Evolutionary conservation across 805 yeast genomes (phyloP), one percentile per base, ranked within the genome.

Genomic region (Zygoascus tannicola): DNA sequence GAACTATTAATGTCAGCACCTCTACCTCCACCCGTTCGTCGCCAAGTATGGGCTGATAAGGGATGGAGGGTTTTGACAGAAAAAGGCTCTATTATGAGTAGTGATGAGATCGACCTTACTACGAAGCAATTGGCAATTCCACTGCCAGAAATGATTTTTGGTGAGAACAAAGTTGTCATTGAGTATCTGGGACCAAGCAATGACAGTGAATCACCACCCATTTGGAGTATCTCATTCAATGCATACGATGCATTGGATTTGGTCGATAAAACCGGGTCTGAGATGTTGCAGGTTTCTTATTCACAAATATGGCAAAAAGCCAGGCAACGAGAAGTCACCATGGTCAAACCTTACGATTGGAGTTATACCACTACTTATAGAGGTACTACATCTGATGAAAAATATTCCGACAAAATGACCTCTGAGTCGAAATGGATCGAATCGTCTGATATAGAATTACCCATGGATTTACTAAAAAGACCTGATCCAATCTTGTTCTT

Each of bases 111-210:
- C 45, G 95, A 86, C 46, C 63, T 63, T 2, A 73, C 81, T 56
- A 83, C 78, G 48, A 60, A 54, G 12, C 74, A 73, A 3, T 71
- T 81, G 43, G 78, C 78, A 14, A 76, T 90, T 49, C 95, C 97
- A 0, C 64, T 90, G 35, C 99, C 99, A 0, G 99, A 92, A 60
- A 92, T 92, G 97, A 87, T 92, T 4, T 92, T 92, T 65, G 97
- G 97, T 7, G 77, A 84, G 52, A 88, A 84, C 57, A 63, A 64
- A 45, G 77, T 87, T 8, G 73, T 69, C 40, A 26, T 26, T 26
- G 30, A 26, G 12, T 26, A 26, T 12, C 30, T 8, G 10, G 30
- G 30, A 26, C 30, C 30, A 8, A 58, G 87, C 8, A 67, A 64
- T 41, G 71, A 74, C 47, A 50, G 53, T 3, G 44, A 50, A 8